A percentile compares a stretch with the other conserved stretches of the same genome.
These are phyloP conservation scores for Pichia gijzeniarum DNA, from an alignment of 805 yeast genomes.

Conservation along the genomic window DNA sequence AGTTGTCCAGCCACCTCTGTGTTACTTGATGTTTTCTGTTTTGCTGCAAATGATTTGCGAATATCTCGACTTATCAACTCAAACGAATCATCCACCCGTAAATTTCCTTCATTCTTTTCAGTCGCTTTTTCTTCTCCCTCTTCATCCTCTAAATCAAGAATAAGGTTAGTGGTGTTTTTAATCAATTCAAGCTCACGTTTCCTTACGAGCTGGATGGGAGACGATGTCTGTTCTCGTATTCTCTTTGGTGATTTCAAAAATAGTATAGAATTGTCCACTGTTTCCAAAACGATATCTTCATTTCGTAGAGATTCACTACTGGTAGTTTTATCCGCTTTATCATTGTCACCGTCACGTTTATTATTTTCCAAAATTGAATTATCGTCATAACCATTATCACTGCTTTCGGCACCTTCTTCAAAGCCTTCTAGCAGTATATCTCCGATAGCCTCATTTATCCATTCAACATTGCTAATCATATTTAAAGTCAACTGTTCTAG, in stretches of 20 bases:
- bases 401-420: neutral
- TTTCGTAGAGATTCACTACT: too few relatives aligned
- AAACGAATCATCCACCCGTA: constrained; percentile 20
- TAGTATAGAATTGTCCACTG: constrained; percentile 11
- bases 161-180: constrained; percentile 8
- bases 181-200: constrained; percentile 17
- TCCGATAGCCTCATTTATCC: constrained; percentile 26
- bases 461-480: constrained; percentile 24
- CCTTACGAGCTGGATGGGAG: constrained; percentile 18
- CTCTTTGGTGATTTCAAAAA: constrained; percentile 23
- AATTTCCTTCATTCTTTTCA: neutral
- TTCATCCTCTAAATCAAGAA: neutral
- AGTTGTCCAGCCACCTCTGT: neutral
- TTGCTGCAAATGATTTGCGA: constrained; percentile 27
- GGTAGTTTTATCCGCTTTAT: neutral
- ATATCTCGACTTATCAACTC: constrained; percentile 27
- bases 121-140: neutral
- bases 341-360: neutral
- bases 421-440: constrained; percentile 12
- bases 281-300: neutral
- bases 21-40: constrained; percentile 7
- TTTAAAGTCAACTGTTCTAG: constrained; percentile 21
- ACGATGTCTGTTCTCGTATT: constrained; percentile 13
- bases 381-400: neutral
- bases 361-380: neutral